A percentile compares a stretch with the other conserved stretches of the same genome.
Evolutionary conservation across 352 stramenopile genomes (phyloP).

Genomic region (Hyaloperonospora arabidopsidis): DNA sequence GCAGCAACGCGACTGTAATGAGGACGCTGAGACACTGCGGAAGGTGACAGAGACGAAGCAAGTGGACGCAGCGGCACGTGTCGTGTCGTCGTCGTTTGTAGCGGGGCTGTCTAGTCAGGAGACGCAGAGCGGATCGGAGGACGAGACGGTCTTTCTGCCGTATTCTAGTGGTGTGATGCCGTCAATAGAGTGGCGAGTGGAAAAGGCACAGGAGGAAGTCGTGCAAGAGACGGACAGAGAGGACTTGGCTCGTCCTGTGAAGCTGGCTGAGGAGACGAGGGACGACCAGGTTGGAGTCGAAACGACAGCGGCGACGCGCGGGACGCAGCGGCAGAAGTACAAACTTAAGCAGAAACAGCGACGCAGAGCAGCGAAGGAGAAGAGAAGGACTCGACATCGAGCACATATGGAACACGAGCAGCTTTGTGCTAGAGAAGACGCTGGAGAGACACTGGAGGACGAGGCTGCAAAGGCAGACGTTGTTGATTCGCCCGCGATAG

Average conservation of each 20-base stretch:
- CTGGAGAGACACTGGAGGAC: slow-evolving; percentile 7
- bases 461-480: slow-evolving; percentile 19
- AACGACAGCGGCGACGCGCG: slow-evolving; percentile 6
- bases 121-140: slow-evolving; percentile 60
- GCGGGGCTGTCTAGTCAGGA: slow-evolving; percentile 57
- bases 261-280: slow-evolving; percentile 10
- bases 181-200: slow-evolving; percentile 14
- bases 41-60: slow-evolving; percentile 8
- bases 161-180: slow-evolving; percentile 18
- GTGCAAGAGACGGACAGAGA: slow-evolving; percentile 12
- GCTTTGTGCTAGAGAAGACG: slow-evolving; percentile 5
- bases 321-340: slow-evolving; percentile 26
- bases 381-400: slow-evolving; percentile 18
- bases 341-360: slow-evolving; percentile 25
- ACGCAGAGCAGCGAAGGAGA: slow-evolving; percentile 14
- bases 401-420: slow-evolving; percentile 12
- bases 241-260: slow-evolving; percentile 7
- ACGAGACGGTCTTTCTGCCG: slow-evolving; percentile 34
- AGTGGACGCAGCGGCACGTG: slow-evolving; percentile 26
- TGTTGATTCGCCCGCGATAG: slow-evolving; percentile 18
- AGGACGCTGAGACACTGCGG: not conserved
- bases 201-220: slow-evolving; percentile 10
- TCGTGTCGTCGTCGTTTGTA: slow-evolving; percentile 9
- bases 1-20: slow-evolving; percentile 1
- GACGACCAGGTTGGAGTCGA: slow-evolving; percentile 13